A percentile compares a stretch with the other conserved stretches of the same genome.
Conservation (phyloP, 768 basidiomycete genomes). For the Gloeophyllum trabeum region DNA sequence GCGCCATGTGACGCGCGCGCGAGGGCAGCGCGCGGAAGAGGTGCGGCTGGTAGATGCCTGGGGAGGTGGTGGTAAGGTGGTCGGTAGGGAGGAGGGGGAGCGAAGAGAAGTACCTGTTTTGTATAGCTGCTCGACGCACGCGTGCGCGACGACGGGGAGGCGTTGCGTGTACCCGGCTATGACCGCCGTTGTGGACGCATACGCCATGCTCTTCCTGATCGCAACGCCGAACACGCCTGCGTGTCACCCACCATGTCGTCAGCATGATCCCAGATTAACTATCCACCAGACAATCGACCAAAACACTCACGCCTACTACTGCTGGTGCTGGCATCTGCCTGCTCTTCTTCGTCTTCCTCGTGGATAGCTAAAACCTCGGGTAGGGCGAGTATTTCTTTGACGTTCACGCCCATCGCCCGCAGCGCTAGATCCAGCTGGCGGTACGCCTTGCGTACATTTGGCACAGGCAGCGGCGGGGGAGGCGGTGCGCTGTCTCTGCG, state of each 20-base stretch:
- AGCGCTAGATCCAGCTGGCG: no score
- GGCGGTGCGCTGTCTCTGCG: neutral
- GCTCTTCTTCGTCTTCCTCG: neutral
- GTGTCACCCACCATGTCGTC: neutral
- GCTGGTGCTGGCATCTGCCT: slow-evolving; percentile 7
- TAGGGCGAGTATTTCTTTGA: neutral
- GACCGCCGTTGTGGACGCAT: slow-evolving; percentile 19
- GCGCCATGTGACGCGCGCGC: slow-evolving; percentile 24
- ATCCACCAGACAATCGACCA: neutral
- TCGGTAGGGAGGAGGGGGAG: neutral
- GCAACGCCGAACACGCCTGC: slow-evolving; percentile 27
- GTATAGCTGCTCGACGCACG: slow-evolving; percentile 35
- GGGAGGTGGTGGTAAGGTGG: neutral
- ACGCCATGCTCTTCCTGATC: slow-evolving; percentile 20
- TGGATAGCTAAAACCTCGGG: neutral
- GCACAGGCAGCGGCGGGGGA: neutral
- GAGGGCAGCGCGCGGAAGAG: slow-evolving; percentile 32
- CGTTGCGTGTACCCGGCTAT: slow-evolving; percentile 26
- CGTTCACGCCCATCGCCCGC: neutral
- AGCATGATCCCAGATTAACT: neutral
- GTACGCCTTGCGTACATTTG: neutral
- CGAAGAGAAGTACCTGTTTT: slow-evolving; percentile 22
- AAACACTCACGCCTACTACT: slow-evolving; percentile 1
- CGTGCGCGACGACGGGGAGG: slow-evolving; percentile 25
- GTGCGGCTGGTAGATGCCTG: slow-evolving; percentile 31